A percentile compares a stretch with the other conserved stretches of the same genome.
Conservation (phyloP, 345 rosid species). For the Camelina neglecta region DNA sequence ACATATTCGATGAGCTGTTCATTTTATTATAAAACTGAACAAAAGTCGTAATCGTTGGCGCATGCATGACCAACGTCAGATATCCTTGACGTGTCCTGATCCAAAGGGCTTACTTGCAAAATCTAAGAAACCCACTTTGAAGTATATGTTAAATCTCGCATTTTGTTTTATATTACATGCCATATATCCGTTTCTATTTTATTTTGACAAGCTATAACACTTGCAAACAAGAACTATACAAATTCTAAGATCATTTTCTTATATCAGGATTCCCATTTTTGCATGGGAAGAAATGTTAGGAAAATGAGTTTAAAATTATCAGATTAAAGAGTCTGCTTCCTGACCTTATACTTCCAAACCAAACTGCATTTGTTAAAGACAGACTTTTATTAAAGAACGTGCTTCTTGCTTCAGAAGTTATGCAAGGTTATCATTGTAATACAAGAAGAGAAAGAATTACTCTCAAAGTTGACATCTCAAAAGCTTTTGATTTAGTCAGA, state of each 20-base stretch:
- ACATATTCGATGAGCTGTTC: slow-evolving; percentile 3
- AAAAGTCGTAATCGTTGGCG: slow-evolving; percentile 2
- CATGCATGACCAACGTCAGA: slow-evolving; percentile 11
- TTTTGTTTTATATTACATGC: not conserved
- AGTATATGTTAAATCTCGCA: not conserved
- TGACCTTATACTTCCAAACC: too few species aligned
- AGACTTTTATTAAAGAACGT: too few species aligned
- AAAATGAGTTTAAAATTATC: not conserved
- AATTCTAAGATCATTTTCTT: not conserved
- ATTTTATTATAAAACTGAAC: not conserved
- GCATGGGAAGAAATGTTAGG: not conserved
- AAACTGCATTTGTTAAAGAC: too few species aligned
- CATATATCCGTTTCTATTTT: not conserved
- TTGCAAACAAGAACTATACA: not conserved
- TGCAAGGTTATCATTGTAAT: too few species aligned
- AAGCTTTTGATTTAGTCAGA: too few species aligned
- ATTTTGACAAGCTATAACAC: not conserved
- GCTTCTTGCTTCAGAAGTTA: too few species aligned
- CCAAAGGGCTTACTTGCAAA: not conserved
- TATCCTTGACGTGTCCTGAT: not conserved
- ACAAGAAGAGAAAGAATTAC: too few species aligned
- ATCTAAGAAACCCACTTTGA: not conserved
- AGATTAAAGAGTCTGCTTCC: too few species aligned
- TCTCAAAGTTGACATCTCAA: too few species aligned
- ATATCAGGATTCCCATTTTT: not conserved